phyloP scores from a whole-genome alignment of 495 filamentous ascomycete species.

The Aspergillus ostianus region DNA sequence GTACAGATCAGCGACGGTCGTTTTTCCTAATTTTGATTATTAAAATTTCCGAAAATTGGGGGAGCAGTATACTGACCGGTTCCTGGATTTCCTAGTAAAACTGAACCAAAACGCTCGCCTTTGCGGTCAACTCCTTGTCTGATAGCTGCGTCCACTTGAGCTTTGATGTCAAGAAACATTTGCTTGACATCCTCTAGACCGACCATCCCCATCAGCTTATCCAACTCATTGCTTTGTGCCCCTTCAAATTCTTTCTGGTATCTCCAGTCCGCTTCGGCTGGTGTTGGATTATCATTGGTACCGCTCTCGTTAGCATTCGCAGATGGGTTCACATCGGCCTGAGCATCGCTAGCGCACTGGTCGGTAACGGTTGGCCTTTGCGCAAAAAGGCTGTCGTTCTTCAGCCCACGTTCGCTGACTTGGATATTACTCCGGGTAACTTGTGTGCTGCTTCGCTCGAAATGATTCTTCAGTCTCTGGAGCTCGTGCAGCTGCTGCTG shows the following conservation, averaged over 20 bases:
- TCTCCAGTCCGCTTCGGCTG: conserved; percentile 56
- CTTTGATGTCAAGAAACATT: conserved; percentile 62
- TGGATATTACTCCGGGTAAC: neutral
- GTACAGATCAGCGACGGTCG: conserved; percentile 77
- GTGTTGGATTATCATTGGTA: conserved; percentile 9
- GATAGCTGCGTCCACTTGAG: conserved; percentile 59
- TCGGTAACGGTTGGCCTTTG: too few species aligned
- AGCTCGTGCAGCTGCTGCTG: conserved; percentile 45
- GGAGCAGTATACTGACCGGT: conserved; percentile 52
- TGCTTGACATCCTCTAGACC: conserved; percentile 71
- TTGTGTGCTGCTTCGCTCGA: neutral
- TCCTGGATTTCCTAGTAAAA: conserved; percentile 76
- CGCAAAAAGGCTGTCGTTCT: too few species aligned
- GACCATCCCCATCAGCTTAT: conserved; percentile 67
- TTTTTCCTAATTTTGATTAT: conserved; percentile 59
- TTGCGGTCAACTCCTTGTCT: conserved; percentile 57
- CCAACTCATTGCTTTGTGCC: conserved; percentile 55
- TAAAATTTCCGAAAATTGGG: neutral
- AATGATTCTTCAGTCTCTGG: conserved; percentile 12
- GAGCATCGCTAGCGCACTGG: neutral
- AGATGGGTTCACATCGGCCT: conserved; percentile 2
- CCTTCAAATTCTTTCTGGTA: conserved; percentile 51
- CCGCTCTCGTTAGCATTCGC: neutral
- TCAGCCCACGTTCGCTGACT: neutral
- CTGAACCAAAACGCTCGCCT: conserved; percentile 59